A percentile compares a stretch with the other conserved stretches of the same genome.
Conservation (phyloP, 106 monocot genomes). For the Apostasia shenzhenica region DNA sequence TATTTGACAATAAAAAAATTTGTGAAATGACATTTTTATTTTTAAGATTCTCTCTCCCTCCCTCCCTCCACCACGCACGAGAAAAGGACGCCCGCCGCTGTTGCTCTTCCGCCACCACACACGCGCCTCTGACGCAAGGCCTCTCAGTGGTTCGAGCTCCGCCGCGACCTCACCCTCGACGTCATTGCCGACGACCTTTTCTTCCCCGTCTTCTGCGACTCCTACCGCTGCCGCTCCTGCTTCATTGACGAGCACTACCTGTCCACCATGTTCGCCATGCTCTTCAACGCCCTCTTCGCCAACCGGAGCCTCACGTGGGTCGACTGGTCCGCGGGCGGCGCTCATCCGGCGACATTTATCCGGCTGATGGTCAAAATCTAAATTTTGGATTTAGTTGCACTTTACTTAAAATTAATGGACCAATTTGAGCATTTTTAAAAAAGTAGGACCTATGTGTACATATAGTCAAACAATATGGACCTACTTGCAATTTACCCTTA, state of each 20-base stretch:
- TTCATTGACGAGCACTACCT: conserved; percentile 81
- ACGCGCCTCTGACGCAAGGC: conserved; percentile 44
- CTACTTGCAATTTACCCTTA: no score
- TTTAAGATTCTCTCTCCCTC: no score
- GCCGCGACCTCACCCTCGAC: conserved; percentile 35
- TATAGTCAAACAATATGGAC: no score
- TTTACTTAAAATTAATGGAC: no score
- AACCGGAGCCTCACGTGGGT: conserved; percentile 90
- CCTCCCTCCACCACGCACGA: no score
- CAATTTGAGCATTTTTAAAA: no score
- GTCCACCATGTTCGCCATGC: conserved; percentile 42
- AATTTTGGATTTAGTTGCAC: conserved; percentile 11
- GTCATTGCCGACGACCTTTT: conserved; percentile 36
- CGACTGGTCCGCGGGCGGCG: conserved; percentile 47
- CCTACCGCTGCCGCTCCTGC: conserved; percentile 30
- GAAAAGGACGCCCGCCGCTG: no score
- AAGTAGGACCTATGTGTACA: no score
- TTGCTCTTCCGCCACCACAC: neutral
- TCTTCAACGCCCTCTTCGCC: conserved; percentile 17
- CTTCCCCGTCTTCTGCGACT: conserved; percentile 31
- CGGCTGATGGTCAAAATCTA: conserved; percentile 31
- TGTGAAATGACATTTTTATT: no score
- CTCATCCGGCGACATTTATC: conserved; percentile 47
- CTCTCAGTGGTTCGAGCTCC: conserved; percentile 69
- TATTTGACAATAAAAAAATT: no score